A percentile compares a stretch with the other conserved stretches of the same genome.
phyloP scores from a whole-genome alignment of 345 rosid species.

The Corymbia maculata region DNA sequence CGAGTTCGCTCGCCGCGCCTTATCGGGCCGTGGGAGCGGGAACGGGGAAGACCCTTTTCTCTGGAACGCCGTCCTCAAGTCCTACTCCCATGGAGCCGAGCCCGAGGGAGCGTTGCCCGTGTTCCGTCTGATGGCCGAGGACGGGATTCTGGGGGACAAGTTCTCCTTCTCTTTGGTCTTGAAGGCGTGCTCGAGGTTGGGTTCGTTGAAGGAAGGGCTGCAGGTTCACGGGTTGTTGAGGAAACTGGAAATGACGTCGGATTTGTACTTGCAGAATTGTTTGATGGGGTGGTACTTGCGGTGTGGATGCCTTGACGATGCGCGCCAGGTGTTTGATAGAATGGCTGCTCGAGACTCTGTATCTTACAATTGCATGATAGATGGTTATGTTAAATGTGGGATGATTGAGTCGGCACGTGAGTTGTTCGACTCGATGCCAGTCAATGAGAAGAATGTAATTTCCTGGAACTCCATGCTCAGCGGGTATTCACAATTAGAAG shows the following conservation, averaged over 20 bases:
- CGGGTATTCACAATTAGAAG: constrained; percentile 25
- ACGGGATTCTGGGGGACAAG: constrained; percentile 22
- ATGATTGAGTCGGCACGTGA: constrained; percentile 25
- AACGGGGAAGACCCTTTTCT: constrained; percentile 21
- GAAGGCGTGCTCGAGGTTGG: constrained; percentile 35
- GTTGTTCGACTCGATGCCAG: constrained; percentile 41
- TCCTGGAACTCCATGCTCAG: constrained; percentile 67
- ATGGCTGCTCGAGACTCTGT: constrained; percentile 27
- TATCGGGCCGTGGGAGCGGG: neutral
- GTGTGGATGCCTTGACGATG: constrained; percentile 9
- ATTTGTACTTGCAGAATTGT: constrained; percentile 31
- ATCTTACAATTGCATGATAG: constrained; percentile 37
- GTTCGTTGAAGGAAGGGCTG: constrained; percentile 26
- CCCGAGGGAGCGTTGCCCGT: constrained; percentile 17
- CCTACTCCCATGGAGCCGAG: constrained; percentile 34
- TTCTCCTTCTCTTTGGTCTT: constrained; percentile 36
- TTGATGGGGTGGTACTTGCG: constrained; percentile 13
- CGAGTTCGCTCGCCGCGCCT: constrained; percentile 25
- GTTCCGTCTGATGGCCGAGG: constrained; percentile 27
- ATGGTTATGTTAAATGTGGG: constrained; percentile 44
- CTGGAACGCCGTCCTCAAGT: constrained; percentile 41
- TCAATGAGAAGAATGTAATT: constrained; percentile 26
- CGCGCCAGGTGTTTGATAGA: constrained; percentile 21
- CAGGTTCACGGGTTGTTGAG: constrained; percentile 42
- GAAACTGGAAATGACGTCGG: constrained; percentile 14